Base-by-base conservation (phyloP, 1,284 basidiomycete genomes). In the Ceratobasidium sp. region DNA sequence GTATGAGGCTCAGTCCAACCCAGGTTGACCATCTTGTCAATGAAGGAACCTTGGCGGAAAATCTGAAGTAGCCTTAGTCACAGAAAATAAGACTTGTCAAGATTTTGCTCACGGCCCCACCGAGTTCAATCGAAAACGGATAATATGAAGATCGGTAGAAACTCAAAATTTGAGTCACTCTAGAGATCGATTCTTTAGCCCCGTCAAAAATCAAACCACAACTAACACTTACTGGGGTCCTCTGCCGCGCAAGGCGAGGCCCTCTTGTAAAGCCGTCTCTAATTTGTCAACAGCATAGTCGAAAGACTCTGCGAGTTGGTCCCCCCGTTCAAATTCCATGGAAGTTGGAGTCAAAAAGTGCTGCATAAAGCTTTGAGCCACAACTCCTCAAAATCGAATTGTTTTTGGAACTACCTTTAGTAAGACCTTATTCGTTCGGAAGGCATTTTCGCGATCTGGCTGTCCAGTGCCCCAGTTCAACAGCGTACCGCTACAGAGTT, bases 31-130 rank as follows among this genome's bases (percentile, higher is more conserved):
- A 76, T 75, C 77, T 87, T 87, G 70, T 77, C 72, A 3, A 86
- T 78, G 71, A 88, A 88, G 0, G 80, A 80, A 1, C 80, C 81
- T 75, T 88, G 87, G 0, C 86, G 84, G 10, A 87, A 47, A 13
- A 72, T 71, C 74, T 75, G 40, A n/a, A n/a, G 35, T n/a, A 38
- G 22, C 27, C 17, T 20, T 43, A 50, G 40, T 12, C 38, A 31
- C 35, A 27, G 20, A 54, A n/a, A 13, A 25, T 20, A 17, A 69
- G 12, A 34, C n/a, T 29, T 4, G 40, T 1, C 0, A 27, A n/a
- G n/a, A n/a, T n/a, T n/a, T 25, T 5, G 65, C 68, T 70, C 17
- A 73, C 82, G 6, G 73, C 73, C n/a, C 72, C 71, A 17, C 69
- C 68, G 6, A 74, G 54, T 34, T 74, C 73, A 5, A 74, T 57